phyloP scores from a whole-genome alignment of 441 rosid genomes.

The Gossypium schwendimanii region DNA sequence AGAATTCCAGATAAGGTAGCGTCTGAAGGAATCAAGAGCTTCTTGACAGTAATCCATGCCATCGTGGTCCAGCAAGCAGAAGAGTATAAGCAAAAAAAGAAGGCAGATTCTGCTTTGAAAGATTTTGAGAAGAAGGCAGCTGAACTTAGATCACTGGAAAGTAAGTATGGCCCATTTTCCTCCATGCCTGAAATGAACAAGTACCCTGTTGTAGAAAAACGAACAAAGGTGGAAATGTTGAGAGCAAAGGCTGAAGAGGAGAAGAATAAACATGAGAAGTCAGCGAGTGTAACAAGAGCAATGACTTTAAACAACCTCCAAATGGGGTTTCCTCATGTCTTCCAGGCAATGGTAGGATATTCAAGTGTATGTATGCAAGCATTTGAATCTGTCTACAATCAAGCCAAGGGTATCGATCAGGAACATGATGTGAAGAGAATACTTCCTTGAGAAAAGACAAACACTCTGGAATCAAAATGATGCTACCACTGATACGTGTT shows the following conservation, averaged over 20 bases:
- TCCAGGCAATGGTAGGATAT: conserved; percentile 84
- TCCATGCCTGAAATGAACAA: conserved; percentile 43
- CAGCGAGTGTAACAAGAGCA: conserved; percentile 61
- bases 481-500: neutral
- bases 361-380: conserved; percentile 91
- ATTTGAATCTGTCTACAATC: conserved; percentile 66
- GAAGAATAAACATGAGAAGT: conserved; percentile 67
- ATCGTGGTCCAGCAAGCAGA: conserved; percentile 76
- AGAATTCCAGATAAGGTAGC: conserved; percentile 87
- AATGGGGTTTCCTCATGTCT: conserved; percentile 85
- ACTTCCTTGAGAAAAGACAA: conserved; percentile 23
- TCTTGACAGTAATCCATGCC: conserved; percentile 60
- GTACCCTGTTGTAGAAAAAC: conserved; percentile 55
- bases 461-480: neutral
- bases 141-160: conserved; percentile 62
- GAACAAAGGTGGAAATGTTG: conserved; percentile 50
- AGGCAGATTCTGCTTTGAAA: conserved; percentile 38
- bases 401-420: conserved; percentile 41
- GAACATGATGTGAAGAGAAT: conserved; percentile 51
- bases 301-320: conserved; percentile 82
- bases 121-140: conserved; percentile 49
- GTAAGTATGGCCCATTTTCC: conserved; percentile 62
- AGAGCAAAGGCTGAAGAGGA: conserved; percentile 83
- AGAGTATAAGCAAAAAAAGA: conserved; percentile 82
- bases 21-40: conserved; percentile 87